phyloP scores from a whole-genome alignment of 2,329 filamentous ascomycete genomes.

The Fusarium solani-melongenae region DNA sequence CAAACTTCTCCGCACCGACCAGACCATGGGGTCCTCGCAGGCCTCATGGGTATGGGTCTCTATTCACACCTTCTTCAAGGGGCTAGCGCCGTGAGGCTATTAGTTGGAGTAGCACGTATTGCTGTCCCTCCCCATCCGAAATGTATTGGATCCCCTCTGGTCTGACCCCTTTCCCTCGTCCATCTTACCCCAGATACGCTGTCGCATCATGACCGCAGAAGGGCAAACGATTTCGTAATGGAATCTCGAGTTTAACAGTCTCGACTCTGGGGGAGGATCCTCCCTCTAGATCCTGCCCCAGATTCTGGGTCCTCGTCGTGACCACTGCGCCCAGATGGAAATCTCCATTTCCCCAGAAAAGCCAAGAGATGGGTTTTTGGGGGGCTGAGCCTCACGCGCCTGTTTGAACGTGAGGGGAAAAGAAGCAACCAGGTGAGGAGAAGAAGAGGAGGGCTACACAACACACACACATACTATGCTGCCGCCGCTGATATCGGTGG shows the following conservation, averaged over 20 bases:
- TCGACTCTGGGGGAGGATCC: constrained; percentile 22
- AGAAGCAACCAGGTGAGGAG: not conserved
- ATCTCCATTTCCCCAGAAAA: constrained; percentile 35
- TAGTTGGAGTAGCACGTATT: constrained; percentile 36
- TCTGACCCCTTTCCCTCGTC: constrained; percentile 21
- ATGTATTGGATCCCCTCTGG: constrained; percentile 20
- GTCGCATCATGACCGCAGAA: constrained; percentile 9
- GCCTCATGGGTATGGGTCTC: not conserved
- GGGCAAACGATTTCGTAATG: constrained; percentile 37
- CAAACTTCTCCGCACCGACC: constrained; percentile 26
- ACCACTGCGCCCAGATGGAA: constrained; percentile 2
- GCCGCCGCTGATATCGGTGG: constrained; percentile 21
- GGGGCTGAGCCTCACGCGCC: constrained; percentile 13
- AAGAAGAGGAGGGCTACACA: not conserved
- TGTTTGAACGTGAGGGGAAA: constrained; percentile 31
- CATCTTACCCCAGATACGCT: constrained; percentile 7
- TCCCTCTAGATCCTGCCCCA: constrained; percentile 6
- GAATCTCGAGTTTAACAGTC: constrained; percentile 22
- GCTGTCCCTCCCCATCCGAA: constrained; percentile 9
- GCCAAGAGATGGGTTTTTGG: constrained; percentile 18
- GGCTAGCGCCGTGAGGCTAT: constrained; percentile 26
- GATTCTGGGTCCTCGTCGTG: constrained; percentile 24
- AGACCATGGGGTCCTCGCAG: not conserved
- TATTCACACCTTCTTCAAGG: constrained; percentile 31
- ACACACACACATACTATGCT: not conserved